phyloP scores from a whole-genome alignment of 352 stramenopile species.

The Proteromonas lacertae region DNA sequence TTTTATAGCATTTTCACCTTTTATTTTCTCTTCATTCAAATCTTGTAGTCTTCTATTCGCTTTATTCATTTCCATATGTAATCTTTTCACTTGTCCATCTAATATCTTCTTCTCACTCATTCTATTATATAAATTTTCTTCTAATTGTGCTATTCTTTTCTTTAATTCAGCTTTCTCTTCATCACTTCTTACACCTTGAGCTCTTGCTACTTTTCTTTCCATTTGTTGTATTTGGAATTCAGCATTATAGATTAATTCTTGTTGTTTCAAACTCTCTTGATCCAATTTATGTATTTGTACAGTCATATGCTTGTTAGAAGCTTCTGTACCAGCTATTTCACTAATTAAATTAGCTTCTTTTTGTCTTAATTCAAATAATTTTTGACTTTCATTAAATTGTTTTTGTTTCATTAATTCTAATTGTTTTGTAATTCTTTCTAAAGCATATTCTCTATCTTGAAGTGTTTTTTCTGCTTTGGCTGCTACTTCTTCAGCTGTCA shows the following conservation, averaged over 20 bases:
- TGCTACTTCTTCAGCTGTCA: constrained; percentile 17
- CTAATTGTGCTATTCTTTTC: constrained; percentile 41
- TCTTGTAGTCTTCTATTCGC: constrained; percentile 5
- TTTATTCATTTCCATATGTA: constrained; percentile 40
- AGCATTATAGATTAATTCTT: constrained; percentile 71
- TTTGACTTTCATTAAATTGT: constrained; percentile 53
- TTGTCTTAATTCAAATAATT: constrained; percentile 37
- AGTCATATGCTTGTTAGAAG: constrained; percentile 22
- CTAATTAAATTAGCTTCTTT: constrained; percentile 42
- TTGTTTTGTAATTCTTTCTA: constrained; percentile 14
- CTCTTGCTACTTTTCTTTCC: constrained; percentile 39
- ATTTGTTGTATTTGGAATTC: constrained; percentile 87
- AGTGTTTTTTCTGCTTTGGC: constrained; percentile 36
- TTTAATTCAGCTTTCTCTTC: constrained; percentile 64
- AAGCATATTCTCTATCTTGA: constrained; percentile 12
- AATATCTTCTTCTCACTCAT: constrained; percentile 49
- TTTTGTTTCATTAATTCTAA: constrained; percentile 40
- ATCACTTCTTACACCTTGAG: constrained; percentile 41
- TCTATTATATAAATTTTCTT: constrained; percentile 44
- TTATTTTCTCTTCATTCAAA: constrained; percentile 2
- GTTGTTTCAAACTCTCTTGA: constrained; percentile 36
- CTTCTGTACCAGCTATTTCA: constrained; percentile 42
- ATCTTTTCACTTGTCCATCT: constrained; percentile 42
- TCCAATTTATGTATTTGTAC: constrained; percentile 58
- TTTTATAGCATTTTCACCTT: constrained; percentile 31